Evolutionary conservation across 257 asterid species (phyloP).

Genomic region (Verbena officinalis): DNA sequence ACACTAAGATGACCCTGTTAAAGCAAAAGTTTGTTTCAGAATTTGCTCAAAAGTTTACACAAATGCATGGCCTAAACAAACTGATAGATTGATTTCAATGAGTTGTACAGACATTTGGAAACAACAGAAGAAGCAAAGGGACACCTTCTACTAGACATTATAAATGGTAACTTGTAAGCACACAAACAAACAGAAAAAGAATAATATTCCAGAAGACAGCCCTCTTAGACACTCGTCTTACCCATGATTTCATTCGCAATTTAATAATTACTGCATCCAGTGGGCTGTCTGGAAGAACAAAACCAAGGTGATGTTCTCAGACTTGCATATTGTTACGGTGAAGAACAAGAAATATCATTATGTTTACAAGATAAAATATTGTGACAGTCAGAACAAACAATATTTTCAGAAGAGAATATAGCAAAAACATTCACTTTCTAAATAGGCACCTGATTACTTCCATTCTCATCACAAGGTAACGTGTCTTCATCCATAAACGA

Average conservation of each 20-base stretch:
- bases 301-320: background rate
- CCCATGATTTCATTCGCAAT: background rate
- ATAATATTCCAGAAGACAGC: background rate
- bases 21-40: conserved; percentile 16
- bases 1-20: conserved; percentile 33
- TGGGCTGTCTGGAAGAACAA: background rate
- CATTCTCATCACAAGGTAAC: conserved; percentile 27
- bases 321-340: background rate
- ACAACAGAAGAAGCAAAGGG: background rate
- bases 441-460: conserved; percentile 44
- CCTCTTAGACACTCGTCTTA: background rate
- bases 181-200: background rate
- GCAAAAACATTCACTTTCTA: background rate
- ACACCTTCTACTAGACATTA: background rate
- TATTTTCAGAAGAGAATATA: background rate
- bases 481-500: conserved; percentile 40
- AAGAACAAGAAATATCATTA: background rate
- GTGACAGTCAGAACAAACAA: background rate
- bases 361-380: conserved; percentile 1
- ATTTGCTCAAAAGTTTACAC: conserved; percentile 6
- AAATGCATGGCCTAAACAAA: background rate
- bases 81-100: background rate
- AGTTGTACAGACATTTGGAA: background rate
- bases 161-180: background rate
- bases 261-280: background rate